Evolutionary conservation across 352 stramenopile species (phyloP).

Genomic region (Pythium scleroteichum): DNA sequence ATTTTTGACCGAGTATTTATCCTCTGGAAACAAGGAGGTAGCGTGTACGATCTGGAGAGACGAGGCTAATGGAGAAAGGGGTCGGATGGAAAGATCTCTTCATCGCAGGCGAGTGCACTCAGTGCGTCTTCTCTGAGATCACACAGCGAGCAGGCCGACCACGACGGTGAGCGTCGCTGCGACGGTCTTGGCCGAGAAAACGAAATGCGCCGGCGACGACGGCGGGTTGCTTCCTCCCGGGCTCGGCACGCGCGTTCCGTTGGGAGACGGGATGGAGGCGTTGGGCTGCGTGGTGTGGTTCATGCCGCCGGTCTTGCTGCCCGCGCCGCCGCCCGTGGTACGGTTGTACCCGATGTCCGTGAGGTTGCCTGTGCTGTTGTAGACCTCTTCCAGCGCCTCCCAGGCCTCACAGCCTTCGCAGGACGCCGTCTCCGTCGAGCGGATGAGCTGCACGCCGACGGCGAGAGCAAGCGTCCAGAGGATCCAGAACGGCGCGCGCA

Average conservation of each 20-base stretch:
- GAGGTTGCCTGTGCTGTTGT: constrained; percentile 28
- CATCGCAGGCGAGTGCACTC: not conserved
- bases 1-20: constrained; percentile 17
- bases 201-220: not conserved
- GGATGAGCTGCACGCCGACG: not conserved
- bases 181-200: constrained; percentile 16
- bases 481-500: constrained; percentile 5
- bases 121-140: too few relatives aligned
- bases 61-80: not conserved
- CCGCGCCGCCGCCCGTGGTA: constrained; percentile 6
- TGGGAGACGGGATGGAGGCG: constrained; percentile 21
- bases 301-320: not conserved
- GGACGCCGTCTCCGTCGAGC: constrained; percentile 1
- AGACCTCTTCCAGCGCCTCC: constrained; percentile 9
- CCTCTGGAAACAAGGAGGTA: constrained; percentile 8
- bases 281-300: constrained; percentile 23
- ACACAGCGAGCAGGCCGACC: constrained; percentile 8
- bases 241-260: constrained; percentile 7
- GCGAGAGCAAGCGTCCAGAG: constrained; percentile 8
- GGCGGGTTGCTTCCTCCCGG: not conserved
- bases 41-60: not conserved
- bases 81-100: not conserved
- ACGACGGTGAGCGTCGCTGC: constrained; percentile 8
- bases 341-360: constrained; percentile 18
- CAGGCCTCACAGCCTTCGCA: constrained; percentile 16